Evolutionary conservation across 2,329 filamentous ascomycete genomes (phyloP).

Genomic region (Cladosporium sp.): DNA sequence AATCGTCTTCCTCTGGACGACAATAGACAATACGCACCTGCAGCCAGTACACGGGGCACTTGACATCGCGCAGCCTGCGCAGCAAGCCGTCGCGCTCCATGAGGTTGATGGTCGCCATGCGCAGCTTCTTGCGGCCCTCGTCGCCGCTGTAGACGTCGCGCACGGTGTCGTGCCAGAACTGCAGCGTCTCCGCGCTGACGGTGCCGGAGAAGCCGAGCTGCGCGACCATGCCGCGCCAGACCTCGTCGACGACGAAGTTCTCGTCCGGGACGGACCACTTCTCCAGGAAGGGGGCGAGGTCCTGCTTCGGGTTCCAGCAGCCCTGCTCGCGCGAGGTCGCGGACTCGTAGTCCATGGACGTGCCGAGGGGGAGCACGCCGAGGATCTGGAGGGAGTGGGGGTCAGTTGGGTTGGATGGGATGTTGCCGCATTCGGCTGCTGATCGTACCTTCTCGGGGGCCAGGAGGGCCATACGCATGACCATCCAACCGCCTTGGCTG

Average conservation of each 20-base stretch:
- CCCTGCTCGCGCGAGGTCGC: constrained; percentile 36
- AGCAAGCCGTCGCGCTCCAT: constrained; percentile 42
- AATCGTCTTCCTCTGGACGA: too few relatives aligned
- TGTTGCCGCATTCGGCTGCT: not conserved
- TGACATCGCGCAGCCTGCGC: constrained; percentile 38
- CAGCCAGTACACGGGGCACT: constrained; percentile 45
- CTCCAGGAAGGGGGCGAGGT: constrained; percentile 23
- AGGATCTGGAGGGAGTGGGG: constrained; percentile 31
- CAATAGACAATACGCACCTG: constrained; percentile 18
- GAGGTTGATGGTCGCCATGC: constrained; percentile 45
- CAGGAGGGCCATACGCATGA: constrained; percentile 44
- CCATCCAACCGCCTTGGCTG: constrained; percentile 48
- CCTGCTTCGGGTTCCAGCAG: constrained; percentile 40
- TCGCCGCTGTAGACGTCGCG: constrained; percentile 42
- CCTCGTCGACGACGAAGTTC: constrained; percentile 37
- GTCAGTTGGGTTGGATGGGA: not conserved
- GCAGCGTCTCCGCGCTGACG: constrained; percentile 29
- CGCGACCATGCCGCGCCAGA: constrained; percentile 16
- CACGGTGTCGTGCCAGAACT: constrained; percentile 39
- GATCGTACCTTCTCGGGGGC: constrained; percentile 35
- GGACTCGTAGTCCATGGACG: constrained; percentile 45
- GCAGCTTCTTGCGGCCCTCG: constrained; percentile 39
- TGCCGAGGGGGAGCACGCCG: constrained; percentile 47
- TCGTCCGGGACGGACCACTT: constrained; percentile 35
- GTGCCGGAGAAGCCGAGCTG: constrained; percentile 35